Evolutionary conservation across 2,329 filamentous ascomycete species (phyloP).

Genomic region (Drechslerella coelobrocha): DNA sequence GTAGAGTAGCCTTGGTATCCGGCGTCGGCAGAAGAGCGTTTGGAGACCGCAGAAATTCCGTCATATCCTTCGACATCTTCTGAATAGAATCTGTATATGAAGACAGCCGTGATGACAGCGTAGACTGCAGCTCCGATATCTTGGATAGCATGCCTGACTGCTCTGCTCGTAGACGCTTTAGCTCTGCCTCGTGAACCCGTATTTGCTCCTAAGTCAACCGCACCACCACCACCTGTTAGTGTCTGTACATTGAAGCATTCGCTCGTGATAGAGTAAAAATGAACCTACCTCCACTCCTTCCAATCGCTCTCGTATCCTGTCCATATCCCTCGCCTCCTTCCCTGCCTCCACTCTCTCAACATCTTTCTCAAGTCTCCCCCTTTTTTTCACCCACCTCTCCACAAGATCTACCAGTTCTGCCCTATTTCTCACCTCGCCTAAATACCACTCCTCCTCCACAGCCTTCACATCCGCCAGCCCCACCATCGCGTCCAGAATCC

Average conservation of each 20-base stretch:
- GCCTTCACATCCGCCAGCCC: conserved; percentile 41
- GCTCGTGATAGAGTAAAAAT: not conserved
- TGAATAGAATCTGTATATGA: conserved; percentile 43
- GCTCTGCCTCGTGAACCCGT: conserved; percentile 39
- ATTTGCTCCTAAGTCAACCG: conserved; percentile 48
- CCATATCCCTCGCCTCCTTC: conserved; percentile 41
- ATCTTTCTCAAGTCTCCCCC: conserved; percentile 37
- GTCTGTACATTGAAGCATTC: not conserved
- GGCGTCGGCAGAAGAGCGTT: conserved; percentile 32
- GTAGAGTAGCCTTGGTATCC: conserved; percentile 34
- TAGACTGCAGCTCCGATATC: conserved; percentile 45
- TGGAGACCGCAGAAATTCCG: conserved; percentile 38
- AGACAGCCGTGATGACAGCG: conserved; percentile 35
- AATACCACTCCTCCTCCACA: conserved; percentile 45
- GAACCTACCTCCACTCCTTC: conserved; percentile 42
- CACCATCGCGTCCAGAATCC: conserved; percentile 48
- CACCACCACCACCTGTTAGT: not conserved
- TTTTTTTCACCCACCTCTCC: conserved; percentile 40
- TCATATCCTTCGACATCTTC: conserved; percentile 45
- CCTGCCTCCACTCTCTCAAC: conserved; percentile 38
- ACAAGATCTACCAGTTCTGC: conserved; percentile 29
- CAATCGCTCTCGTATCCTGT: conserved; percentile 34
- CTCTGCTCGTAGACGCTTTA: conserved; percentile 35
- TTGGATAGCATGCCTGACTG: conserved; percentile 33
- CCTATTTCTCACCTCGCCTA: conserved; percentile 14